Evolutionary conservation across 2,329 filamentous ascomycete species (phyloP).

Genomic region (Nemania diffusa): DNA sequence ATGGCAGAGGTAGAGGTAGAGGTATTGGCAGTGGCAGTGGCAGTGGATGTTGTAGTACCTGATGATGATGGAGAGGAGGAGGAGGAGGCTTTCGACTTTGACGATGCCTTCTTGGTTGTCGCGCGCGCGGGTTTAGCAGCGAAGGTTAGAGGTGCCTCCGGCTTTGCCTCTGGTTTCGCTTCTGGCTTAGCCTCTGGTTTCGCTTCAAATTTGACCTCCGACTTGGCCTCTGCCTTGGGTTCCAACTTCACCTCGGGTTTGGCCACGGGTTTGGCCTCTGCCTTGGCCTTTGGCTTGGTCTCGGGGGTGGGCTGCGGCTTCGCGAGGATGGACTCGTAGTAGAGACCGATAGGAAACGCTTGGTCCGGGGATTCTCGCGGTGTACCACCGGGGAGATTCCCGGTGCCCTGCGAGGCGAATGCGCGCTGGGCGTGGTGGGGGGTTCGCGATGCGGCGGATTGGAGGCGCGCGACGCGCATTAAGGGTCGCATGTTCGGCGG

Average conservation of each 20-base stretch:
- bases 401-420: constrained; percentile 40
- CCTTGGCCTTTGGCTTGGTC: too few relatives aligned
- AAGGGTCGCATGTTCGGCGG: constrained; percentile 41
- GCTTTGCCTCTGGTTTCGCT: too few relatives aligned
- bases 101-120: constrained; percentile 26
- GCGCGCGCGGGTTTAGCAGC: constrained; percentile 48
- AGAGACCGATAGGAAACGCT: constrained; percentile 64
- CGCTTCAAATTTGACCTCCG: too few relatives aligned
- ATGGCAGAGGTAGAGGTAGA: background rate
- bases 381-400: constrained; percentile 44
- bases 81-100: constrained; percentile 27
- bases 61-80: constrained; percentile 40
- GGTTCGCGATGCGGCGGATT: constrained; percentile 33
- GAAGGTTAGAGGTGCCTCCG: constrained; percentile 57
- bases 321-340: constrained; percentile 68
- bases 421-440: constrained; percentile 36
- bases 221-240: too few relatives aligned
- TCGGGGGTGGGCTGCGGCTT: constrained; percentile 55
- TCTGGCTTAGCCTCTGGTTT: too few relatives aligned
- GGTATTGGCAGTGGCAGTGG: constrained; percentile 27
- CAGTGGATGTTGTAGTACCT: constrained; percentile 32
- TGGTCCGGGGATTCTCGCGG: constrained; percentile 51
- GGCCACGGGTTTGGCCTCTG: too few relatives aligned
- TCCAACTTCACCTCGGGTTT: too few relatives aligned
- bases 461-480: constrained; percentile 42